Evolutionary conservation across 2,329 filamentous ascomycete genomes (phyloP), one percentile per base, ranked within the genome.

Genomic region (Bimuria novae-zelandiae): DNA sequence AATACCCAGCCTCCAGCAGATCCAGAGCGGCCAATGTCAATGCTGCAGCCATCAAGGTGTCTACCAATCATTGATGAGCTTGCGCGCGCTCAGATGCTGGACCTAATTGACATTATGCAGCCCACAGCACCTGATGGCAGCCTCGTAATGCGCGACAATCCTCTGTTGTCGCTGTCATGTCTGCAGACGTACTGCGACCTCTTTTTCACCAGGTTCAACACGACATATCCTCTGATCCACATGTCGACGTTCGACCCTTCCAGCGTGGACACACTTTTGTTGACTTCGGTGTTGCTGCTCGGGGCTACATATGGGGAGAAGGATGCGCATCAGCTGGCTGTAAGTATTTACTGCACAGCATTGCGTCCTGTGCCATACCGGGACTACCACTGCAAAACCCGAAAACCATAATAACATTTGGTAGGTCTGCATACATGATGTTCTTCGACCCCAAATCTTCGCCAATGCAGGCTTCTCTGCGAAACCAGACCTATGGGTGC

Each of bases 181-280:
- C 69, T 87, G 7, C 82, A 86, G 57, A 76, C 72, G 3, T 86
- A 84, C 62, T 77, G 79, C 33, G 81, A 86, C 54, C 70, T 86
- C 1, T 87, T 82, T 70, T 87, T 86, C 66, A 79, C 77, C 0
- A 77, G 80, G 2, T 86, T 87, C 70, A 87, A 87, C 63, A 77
- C 78, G 0, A 75, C 79, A 0, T 87, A 87, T 57, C 84, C 84
- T 0, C 71, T 86, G 1, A 77, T 87, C 7, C 83, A 87, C 54
- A 74, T 80, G 56, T 73, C 82, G 1, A 85, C 83, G 0, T 87
- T 86, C 60, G 74, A 82, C 37, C 76, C 81, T 1, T 74, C 71
- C 7, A 65, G 72, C 3, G 73, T 77, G 0, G 80, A 86, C 22
- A 75, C 82, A 0, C 68, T 86, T 0, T 73, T 86, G 0, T 72